Evolutionary conservation across 305 asterid genomes (phyloP), one percentile per base, ranked within the genome.

Genomic region (Fraxinus xanthoxyloides): DNA sequence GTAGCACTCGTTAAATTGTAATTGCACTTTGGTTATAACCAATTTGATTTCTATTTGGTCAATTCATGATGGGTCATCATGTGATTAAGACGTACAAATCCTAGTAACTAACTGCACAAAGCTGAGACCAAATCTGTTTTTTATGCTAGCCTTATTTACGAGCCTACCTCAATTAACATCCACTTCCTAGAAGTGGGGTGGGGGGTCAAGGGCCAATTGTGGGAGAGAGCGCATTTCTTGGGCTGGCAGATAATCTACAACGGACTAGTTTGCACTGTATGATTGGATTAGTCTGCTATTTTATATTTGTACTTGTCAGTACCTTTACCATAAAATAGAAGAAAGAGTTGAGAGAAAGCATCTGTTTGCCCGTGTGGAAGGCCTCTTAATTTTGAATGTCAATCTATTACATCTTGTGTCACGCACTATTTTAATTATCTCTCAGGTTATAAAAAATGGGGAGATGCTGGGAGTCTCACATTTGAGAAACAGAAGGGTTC

Each of bases 401-500:
- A 46, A 43, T 43, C 81, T 80, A 76, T 73, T 80, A 77, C 80
- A 34, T 77, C 67, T 75, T 12, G 23, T 72, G 78, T 70, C 82
- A 46, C 70, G 9, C 67, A 40, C 36, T 54, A 76, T 72, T 76
- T 81, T 31, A 84, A 65, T 87, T 72, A 7, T 36, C 59, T 40
- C 82, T 75, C 88, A 97, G 99, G 98, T 97, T 85, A 97, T 97
- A 90, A 97, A 91, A 91, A 97, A 97, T 2, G 99, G 99, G 79
- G 99, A 97, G 90, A 97, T 97, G 99, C 93, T 97, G 9, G 99
- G 99, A 43, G 97, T 97, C 75, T 95, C 99, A 28, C 99, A 97
- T 92, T 83, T 97, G 87, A 90, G 98, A 81, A 97, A 93, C 87
- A 89, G 97, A 89, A 91, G 95, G 89, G 98, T 94, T 85, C 85